phyloP scores from a whole-genome alignment of 176 grass and related monocot species.

The Oryza longistaminata region DNA sequence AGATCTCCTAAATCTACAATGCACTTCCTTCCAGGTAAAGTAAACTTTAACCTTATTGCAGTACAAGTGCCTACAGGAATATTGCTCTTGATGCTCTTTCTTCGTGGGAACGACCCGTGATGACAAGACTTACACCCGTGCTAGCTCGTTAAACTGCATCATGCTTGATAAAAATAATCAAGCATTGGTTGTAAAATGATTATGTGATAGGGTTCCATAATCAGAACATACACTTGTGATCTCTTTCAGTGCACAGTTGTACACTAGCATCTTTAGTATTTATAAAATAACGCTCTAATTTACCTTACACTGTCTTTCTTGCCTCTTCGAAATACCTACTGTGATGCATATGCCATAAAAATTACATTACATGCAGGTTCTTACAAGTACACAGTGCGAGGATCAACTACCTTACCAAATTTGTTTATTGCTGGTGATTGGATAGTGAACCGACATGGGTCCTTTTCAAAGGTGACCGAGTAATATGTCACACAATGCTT shows the following conservation, averaged over 20 bases:
- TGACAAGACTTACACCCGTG: not conserved
- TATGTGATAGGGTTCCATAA: conserved; percentile 18
- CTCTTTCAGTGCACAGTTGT: conserved; percentile 6
- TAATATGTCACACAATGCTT: conserved; percentile 18
- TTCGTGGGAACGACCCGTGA: not conserved
- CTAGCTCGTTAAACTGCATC: conserved; percentile 5
- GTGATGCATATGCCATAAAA: conserved; percentile 5
- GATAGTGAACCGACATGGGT: conserved; percentile 87
- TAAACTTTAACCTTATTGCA: conserved; percentile 15
- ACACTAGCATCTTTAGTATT: not conserved
- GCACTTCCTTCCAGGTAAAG: conserved; percentile 76
- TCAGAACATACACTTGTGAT: not conserved
- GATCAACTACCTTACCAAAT: conserved; percentile 74
- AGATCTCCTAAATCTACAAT: conserved; percentile 63
- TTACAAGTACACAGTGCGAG: conserved; percentile 67
- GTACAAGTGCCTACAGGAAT: not conserved
- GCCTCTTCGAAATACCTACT: conserved; percentile 1
- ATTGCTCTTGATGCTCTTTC: conserved; percentile 7
- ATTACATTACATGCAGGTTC: conserved; percentile 59
- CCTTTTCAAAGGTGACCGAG: conserved; percentile 72
- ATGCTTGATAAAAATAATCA: not conserved
- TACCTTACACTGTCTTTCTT: not conserved
- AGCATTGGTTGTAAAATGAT: conserved; percentile 9
- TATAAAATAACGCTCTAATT: not conserved
- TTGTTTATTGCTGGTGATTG: conserved; percentile 87